A percentile compares a stretch with the other conserved stretches of the same genome.
Evolutionary conservation across 495 filamentous ascomycete species (phyloP).

Genomic region (Penicillium nucicola): DNA sequence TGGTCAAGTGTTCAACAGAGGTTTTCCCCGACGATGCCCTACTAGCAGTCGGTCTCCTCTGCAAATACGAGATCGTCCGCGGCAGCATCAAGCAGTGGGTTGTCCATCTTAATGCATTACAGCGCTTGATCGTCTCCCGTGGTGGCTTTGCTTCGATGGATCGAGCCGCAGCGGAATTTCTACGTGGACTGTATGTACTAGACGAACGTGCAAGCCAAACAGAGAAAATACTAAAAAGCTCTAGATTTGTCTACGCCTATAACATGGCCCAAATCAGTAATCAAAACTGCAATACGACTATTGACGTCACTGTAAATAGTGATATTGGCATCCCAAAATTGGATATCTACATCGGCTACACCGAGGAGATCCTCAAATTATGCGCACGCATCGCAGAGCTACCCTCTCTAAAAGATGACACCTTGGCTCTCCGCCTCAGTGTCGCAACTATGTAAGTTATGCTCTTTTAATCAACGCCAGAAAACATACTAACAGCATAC

Average conservation of each 20-base stretch:
- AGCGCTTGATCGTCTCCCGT: conserved; percentile 36
- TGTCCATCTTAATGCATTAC: conserved; percentile 39
- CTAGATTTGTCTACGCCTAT: conserved; percentile 39
- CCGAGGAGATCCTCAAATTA: conserved; percentile 40
- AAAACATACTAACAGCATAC: neutral
- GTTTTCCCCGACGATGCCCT: conserved; percentile 33
- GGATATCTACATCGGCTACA: conserved; percentile 45
- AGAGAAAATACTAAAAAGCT: neutral
- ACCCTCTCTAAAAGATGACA: conserved; percentile 23
- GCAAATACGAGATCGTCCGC: conserved; percentile 44
- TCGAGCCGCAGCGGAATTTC: conserved; percentile 33
- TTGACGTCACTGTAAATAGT: conserved; percentile 15
- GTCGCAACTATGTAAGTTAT: conserved; percentile 37
- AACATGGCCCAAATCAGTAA: conserved; percentile 41
- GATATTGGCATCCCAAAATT: conserved; percentile 29
- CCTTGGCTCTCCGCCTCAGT: conserved; percentile 22
- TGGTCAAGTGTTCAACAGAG: conserved; percentile 19
- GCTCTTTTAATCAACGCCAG: neutral
- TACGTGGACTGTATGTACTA: conserved; percentile 37
- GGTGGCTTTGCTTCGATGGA: conserved; percentile 35
- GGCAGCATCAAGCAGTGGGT: conserved; percentile 45
- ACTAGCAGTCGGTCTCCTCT: conserved; percentile 40
- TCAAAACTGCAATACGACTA: conserved; percentile 21
- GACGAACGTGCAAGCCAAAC: neutral
- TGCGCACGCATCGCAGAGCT: conserved; percentile 39